Evolutionary conservation across 192 early-diverging fungal species (phyloP), one percentile per base, ranked within the genome.

Genomic region (Mortierella claussenii): DNA sequence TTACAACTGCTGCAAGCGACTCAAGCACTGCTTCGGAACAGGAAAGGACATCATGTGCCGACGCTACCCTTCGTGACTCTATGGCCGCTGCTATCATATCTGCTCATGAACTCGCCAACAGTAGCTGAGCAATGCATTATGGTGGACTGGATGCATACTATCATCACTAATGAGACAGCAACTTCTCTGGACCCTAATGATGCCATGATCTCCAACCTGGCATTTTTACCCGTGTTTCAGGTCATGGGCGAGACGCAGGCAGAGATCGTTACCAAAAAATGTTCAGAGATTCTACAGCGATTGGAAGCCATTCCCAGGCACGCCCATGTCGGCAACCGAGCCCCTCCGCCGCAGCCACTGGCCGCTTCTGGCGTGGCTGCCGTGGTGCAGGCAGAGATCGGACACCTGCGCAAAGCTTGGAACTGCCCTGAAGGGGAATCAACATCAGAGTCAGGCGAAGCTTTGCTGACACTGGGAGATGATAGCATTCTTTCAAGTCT

Each of bases 191-290:
- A 64, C 1, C 28, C 43, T 4, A 10, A 58, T 5, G 43, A 62
- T 12, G 42, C 59, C 28, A 62, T 75, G 57, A 75, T 75, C 17
- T 55, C 76, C 26, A 62, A 71, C 43, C 12, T 85, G 37, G 85
- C 80, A 12, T 79, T 86, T 17, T 55, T 88, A 10, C 83, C 86
- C 7, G 64, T 86, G 13, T 83, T 86, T 37, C 86, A 88, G 36
- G 75, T 80, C 28, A 58, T 88, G 21, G 61, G 83, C 3, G 86
- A 88, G 42, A 52, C 63, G 9, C 60, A 52, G 10, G 48, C 57
- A 18, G 65, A 70, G 6, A 5, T 13, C 1, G 45, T 59, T 23
- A 74, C 52, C 51, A 79, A 75, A 48, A 64, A 54, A 37, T 73
- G 69, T 27, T 65, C 71, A 10, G 81, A 79, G 31, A 60, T 82